Percentiles rank a stretch among this genome's conserved stretches.
phyloP scores from a whole-genome alignment of 1,284 basidiomycete genomes.

The Microstroma glucosiphilum region DNA sequence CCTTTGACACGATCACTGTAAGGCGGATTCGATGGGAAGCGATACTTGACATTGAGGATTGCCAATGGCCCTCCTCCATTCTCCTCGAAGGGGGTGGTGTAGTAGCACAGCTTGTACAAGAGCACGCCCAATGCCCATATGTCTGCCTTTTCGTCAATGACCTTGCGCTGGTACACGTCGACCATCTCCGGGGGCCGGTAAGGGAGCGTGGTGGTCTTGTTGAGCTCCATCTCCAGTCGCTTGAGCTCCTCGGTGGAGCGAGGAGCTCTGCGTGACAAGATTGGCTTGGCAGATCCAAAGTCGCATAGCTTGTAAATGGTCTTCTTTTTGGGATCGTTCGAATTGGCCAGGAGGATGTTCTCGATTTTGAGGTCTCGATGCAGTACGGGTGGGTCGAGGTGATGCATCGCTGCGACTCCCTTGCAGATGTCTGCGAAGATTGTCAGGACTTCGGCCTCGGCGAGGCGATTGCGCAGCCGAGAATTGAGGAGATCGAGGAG shows the following conservation, averaged over 20 bases:
- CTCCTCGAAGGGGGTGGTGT: conserved; percentile 81
- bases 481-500: conserved; percentile 99
- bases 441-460: conserved; percentile 90
- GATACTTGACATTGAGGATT: conserved; percentile 93
- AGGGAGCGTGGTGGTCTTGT: conserved; percentile 87
- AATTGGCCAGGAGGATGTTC: conserved; percentile 72
- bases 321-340: conserved; percentile 11
- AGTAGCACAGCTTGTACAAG: conserved; percentile 84
- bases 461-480: conserved; percentile 81
- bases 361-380: conserved; percentile 94
- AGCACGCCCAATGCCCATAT: conserved; percentile 72
- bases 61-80: conserved; percentile 82
- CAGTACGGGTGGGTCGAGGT: conserved; percentile 76
- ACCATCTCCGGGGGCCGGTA: conserved; percentile 98
- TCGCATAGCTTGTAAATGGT: conserved; percentile 86
- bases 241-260: conserved; percentile 57
- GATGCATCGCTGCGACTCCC: conserved; percentile 67
- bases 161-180: conserved; percentile 73
- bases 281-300: conserved; percentile 82
- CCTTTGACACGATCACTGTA: conserved; percentile 82
- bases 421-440: conserved; percentile 62
- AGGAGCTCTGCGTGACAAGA: conserved; percentile 32
- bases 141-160: conserved; percentile 83
- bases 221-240: conserved; percentile 80
- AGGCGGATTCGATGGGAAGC: conserved; percentile 61